Conservation (phyloP, 345 rosid genomes). For the Nephelium lappaceum region DNA sequence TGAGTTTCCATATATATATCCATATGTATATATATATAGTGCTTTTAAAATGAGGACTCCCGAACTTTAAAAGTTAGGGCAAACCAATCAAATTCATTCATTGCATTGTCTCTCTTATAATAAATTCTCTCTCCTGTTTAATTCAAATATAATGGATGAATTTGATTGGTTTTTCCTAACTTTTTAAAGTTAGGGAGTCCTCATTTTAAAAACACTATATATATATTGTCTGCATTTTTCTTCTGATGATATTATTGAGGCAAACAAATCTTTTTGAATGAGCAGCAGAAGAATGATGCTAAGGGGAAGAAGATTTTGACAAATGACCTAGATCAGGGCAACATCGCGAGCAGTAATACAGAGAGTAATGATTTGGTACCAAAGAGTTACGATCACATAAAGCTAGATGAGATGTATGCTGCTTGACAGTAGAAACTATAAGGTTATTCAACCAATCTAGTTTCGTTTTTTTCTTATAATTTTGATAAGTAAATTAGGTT, state of each 20-base stretch:
- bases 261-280: slow-evolving; percentile 3
- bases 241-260: background rate
- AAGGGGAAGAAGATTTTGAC: slow-evolving; percentile 20
- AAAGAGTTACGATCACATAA: slow-evolving; percentile 29
- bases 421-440: slow-evolving; percentile 8
- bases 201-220: too few species aligned
- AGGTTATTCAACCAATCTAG: slow-evolving; percentile 17
- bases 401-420: slow-evolving; percentile 79
- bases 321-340: background rate
- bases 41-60: too few species aligned
- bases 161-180: too few species aligned
- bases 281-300: slow-evolving; percentile 13
- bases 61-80: too few species aligned
- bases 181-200: too few species aligned
- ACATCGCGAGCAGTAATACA: background rate
- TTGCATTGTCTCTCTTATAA: too few species aligned
- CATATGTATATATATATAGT: too few species aligned
- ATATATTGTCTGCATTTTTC: background rate
- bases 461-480: slow-evolving; percentile 8
- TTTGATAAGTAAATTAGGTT: slow-evolving; percentile 52
- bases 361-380: background rate
- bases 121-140: too few species aligned
- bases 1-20: too few species aligned
- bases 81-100: too few species aligned
- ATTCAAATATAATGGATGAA: too few species aligned